Evolutionary conservation across 2,329 filamentous ascomycete species (phyloP).

Genomic region (Fusarium sulawesiense): DNA sequence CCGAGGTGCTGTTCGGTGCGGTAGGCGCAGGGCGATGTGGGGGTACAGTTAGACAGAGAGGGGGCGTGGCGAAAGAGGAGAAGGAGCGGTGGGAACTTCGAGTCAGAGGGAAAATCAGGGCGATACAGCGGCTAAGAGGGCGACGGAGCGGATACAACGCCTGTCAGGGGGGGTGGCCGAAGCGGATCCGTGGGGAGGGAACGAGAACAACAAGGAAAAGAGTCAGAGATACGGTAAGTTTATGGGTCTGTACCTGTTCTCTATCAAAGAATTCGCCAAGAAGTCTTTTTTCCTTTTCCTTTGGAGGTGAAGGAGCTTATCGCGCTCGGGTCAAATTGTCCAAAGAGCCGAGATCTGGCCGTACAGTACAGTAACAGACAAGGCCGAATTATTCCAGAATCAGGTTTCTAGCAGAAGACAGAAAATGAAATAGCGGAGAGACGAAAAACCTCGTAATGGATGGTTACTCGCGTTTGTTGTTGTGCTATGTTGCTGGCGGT

Average conservation of each 20-base stretch:
- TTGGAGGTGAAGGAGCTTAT: constrained; percentile 25
- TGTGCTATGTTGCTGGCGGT: constrained; percentile 7
- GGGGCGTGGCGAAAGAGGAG: constrained; percentile 28
- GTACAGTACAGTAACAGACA: not conserved
- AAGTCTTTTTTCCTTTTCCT: constrained; percentile 2
- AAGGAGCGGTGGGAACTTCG: constrained; percentile 34
- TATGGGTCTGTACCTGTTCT: constrained; percentile 21
- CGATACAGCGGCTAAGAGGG: constrained; percentile 32
- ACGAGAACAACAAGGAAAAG: constrained; percentile 2
- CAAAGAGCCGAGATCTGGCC: constrained; percentile 21
- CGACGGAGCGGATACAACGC: constrained; percentile 25
- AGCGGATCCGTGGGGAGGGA: constrained; percentile 22
- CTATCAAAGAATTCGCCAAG: constrained; percentile 35
- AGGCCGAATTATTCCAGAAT: constrained; percentile 19
- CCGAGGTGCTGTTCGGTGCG: not conserved
- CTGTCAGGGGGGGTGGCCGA: constrained; percentile 20
- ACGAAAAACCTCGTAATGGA: constrained; percentile 23
- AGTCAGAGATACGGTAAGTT: constrained; percentile 21
- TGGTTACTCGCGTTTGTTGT: constrained; percentile 21
- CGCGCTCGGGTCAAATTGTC: constrained; percentile 27
- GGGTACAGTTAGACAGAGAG: not conserved
- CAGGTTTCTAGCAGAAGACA: constrained; percentile 11
- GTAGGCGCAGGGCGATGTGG: not conserved
- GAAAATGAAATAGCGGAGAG: not conserved
- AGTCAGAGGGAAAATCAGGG: constrained; percentile 28